These are phyloP conservation scores for Petunia hybrid DNA, from an alignment of 305 asterid genomes.

Conservation along the genomic window DNA sequence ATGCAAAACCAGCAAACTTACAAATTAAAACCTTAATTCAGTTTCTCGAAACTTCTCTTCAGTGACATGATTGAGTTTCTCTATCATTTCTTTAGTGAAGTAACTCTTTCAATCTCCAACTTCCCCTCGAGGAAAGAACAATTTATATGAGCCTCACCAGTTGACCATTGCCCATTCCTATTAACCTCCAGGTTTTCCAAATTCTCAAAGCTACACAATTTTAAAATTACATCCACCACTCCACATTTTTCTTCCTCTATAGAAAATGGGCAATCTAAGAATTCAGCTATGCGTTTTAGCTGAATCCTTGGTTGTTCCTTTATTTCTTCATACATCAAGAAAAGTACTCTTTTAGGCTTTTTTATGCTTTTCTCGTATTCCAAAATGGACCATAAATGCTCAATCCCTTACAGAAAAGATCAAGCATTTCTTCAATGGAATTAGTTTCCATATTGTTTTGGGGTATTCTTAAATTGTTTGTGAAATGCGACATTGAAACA, in stretches of 20 bases:
- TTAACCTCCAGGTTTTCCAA: constrained; percentile 44
- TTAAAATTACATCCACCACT: background rate
- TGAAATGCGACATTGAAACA: constrained; percentile 28
- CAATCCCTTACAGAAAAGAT: constrained; percentile 31
- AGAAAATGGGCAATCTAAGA: constrained; percentile 44
- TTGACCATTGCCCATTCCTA: background rate
- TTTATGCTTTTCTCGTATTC: constrained; percentile 29
- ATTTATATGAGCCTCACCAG: constrained; percentile 30
- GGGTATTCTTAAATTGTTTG: background rate
- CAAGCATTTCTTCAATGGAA: constrained; percentile 26
- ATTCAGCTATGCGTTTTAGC: constrained; percentile 47
- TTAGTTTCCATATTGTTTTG: background rate
- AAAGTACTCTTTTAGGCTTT: constrained; percentile 43
- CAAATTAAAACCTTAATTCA: background rate
- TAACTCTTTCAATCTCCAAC: constrained; percentile 40
- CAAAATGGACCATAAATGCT: constrained; percentile 32
- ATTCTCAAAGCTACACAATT: constrained; percentile 40
- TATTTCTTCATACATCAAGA: constrained; percentile 59
- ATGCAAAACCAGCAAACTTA: background rate
- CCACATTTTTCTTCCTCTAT: constrained; percentile 16
- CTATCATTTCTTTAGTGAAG: constrained; percentile 33
- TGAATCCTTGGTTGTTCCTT: constrained; percentile 36
- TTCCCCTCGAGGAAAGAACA: constrained; percentile 37
- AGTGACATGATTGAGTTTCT: constrained; percentile 36
- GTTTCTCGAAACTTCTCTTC: constrained; percentile 30